Evolutionary conservation across 805 yeast species (phyloP), one percentile per base, ranked within the genome.

Genomic region (Starmerella vaccinii): DNA sequence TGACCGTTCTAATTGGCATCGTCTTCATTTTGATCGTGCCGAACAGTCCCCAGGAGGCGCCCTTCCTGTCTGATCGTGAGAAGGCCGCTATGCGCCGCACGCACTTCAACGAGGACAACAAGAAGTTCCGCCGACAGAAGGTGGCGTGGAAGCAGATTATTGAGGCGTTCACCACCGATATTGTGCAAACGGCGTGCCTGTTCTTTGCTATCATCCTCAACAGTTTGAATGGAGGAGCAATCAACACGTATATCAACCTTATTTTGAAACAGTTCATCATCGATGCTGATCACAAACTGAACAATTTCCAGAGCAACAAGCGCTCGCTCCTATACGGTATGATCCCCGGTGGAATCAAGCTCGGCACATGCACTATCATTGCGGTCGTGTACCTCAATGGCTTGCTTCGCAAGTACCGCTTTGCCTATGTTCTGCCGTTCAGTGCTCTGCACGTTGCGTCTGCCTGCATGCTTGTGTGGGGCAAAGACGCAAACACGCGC

Each of bases 211-310:
- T 68, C 44, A 61, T 70, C 16, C 61, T 71, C 39, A 67, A 65
- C 43, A 70, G 71, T 60, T 64, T 72, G 55, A 80, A 74, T 57
- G 74, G 76, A 56, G 82, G 81, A 55, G 83, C 80, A 42, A 61
- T 74, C 47, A 69, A 76, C 23, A 72, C 71, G 61, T 76, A 74
- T 57, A 69, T 73, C 41, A 65, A 72, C 42, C 71, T 76, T 50
- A 62, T 76, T 33, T 62, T 76, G 43, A 61, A 61, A 12, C 71
- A 70, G 46, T 72, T 76, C 53, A 72, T 72, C 19, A 72, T 69
- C 49, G 68, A 72, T 57, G 43, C 40, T 12, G 45, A 41, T 16
- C 33, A 27, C 23, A 41, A 29, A 5, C 34, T 41, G n/a, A 41
- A 33, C 5, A 27, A 29, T 49, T 15, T 35, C 19, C 33, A 46